Base-by-base conservation (phyloP, 208 protist species). In the Leishmania arabica region DNA sequence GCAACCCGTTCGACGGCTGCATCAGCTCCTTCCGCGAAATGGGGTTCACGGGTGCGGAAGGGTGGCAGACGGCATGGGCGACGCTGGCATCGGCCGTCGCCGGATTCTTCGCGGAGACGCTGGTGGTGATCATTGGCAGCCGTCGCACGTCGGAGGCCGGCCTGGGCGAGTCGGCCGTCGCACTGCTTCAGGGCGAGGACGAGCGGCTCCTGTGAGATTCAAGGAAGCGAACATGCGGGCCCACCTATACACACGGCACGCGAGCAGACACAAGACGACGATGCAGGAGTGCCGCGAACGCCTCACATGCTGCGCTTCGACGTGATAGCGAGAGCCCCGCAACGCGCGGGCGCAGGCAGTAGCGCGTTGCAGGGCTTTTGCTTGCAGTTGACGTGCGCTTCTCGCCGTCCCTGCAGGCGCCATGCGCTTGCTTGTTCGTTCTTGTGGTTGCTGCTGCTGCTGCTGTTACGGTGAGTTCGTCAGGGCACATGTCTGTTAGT, bases 1-100 rank as follows among this genome's bases (percentile, higher is more conserved):
- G 86, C 75, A 78, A 85, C 69, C 80, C 79, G 5, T 86, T 86
- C 37, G 75, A 87, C 3, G 80, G 77, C 64, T 90, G 86, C 75
- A 69, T 90, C 27, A 7, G 37, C 37, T 87, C 86, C 8, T 90
- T 76, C 81, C 71, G 66, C 37, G 31, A 74, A 0, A 90, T 90
- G 86, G 84, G 84, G 19, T 90, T 88, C 75, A 68, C 78, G n/a
- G 17, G 11, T n/a, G 49, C 69, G 13, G 42, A 17, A 13, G 86
- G 86, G 6, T 84, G 64, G 51, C 2, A 64, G 5, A 15, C 51
- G 0, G 40, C 54, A 65, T 83, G 79, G 75, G 69, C 60, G 1
- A 65, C 79, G 1, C 70, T 84, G 4, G 37, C 9, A 0, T 17
- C 78, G 5, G 70, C 49, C 31, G 40, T 62, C 3, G 31, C 58